Evolutionary conservation across 2,329 filamentous ascomycete genomes (phyloP), one percentile per base, ranked within the genome.

Genomic region (Aspergillus versicolor): DNA sequence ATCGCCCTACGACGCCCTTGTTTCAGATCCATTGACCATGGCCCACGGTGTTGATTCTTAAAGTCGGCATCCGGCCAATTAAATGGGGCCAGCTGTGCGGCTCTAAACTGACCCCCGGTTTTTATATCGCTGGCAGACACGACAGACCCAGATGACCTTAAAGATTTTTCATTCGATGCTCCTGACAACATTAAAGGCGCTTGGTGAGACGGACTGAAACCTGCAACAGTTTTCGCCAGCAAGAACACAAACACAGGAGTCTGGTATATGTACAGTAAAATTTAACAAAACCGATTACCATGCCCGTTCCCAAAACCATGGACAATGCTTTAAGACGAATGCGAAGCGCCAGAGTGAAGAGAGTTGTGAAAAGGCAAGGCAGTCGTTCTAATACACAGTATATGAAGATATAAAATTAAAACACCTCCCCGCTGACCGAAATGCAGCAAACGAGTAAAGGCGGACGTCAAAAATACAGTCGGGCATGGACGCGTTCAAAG

Each of bases 261-360:
- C 68, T 67, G 73, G 69, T 77, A 75, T 77, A 77, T 76, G 68
- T 76, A 77, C 66, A 74, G 65, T 11, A 62, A 68, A 67, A 69
- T 65, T 63, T 67, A 67, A 67, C 67, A 70, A 68, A 71, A 70
- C 67, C 73, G 68, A 72, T 69, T 66, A 69, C 69, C 73, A 76
- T 73, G 71, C 69, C 71, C 64, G 69, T 70, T 57, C 49, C 69
- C 71, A 64, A 71, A 70, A 67, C 67, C 68, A 73, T 69, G 67
- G 69, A 71, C 64, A 72, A 76, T 76, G 73, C 73, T 52, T 30
- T 38, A 66, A 72, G 67, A 68, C 65, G 67, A 65, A 75, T 73
- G 67, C 69, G 73, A 65, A 73, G 72, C 75, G 74, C 75, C 75
- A 68, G 75, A 76, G 75, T 73, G 73, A 75, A 71, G 74, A 76